Evolutionary conservation across 352 stramenopile species (phyloP).

Genomic region (Peronospora farinosa): DNA sequence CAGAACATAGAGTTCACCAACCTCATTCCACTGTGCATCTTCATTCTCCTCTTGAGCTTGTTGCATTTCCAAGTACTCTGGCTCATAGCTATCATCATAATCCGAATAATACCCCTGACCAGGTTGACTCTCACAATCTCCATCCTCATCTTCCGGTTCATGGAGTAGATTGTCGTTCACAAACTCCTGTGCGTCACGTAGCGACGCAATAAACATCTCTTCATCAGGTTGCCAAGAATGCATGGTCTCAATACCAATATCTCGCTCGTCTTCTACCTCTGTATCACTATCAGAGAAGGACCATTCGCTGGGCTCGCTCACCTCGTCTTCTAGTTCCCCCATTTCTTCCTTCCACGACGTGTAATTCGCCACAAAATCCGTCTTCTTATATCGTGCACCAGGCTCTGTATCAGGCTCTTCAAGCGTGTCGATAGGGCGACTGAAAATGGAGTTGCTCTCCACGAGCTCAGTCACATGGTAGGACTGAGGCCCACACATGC

Average conservation of each 20-base stretch:
- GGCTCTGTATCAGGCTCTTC: constrained; percentile 65
- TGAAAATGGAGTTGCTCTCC: constrained; percentile 38
- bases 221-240: constrained; percentile 26
- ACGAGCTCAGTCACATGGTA: constrained; percentile 74
- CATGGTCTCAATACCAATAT: constrained; percentile 11
- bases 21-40: constrained; percentile 45
- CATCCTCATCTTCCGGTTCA: constrained; percentile 27
- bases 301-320: constrained; percentile 53
- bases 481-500: constrained; percentile 21
- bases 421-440: constrained; percentile 22
- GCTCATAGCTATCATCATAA: constrained; percentile 41
- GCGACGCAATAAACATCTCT: constrained; percentile 40
- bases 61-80: constrained; percentile 20
- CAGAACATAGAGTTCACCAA: constrained; percentile 32
- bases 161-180: constrained; percentile 45
- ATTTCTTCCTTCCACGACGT: constrained; percentile 32
- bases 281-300: constrained; percentile 59
- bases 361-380: constrained; percentile 64
- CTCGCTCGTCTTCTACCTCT: constrained; percentile 32
- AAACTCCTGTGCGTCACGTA: constrained; percentile 38
- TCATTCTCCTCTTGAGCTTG: constrained; percentile 34
- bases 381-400: constrained; percentile 38
- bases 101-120: constrained; percentile 76
- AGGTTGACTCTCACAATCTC: constrained; percentile 32
- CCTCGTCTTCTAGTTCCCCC: constrained; percentile 35